Base-by-base conservation (phyloP, 768 basidiomycete species). In the Amanita phalloides region DNA sequence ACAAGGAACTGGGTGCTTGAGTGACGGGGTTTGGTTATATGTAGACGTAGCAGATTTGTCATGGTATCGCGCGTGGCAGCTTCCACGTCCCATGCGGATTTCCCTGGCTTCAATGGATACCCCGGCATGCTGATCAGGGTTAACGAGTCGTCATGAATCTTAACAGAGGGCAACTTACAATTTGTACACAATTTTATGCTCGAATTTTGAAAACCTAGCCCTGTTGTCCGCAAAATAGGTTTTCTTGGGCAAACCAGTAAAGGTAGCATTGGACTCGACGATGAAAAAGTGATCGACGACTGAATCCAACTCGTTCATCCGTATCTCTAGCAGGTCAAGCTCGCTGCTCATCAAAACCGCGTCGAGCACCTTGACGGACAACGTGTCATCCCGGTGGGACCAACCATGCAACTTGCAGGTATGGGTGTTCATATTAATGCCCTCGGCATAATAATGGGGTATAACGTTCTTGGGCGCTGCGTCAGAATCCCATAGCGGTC, bases 341-440 rank as follows among this genome's bases (percentile, higher is more conserved):
- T 84, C 81, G 53, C 72, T 79, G 68, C 74, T 78, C 70, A 83
- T 75, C 49, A 84, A 66, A 39, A 82, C 72, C 3, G 80, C 77
- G 57, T 82, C 81, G 45, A 77, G 59, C 33, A 77, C 68, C 65
- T 73, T 75, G 42, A 78, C 57, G 28, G 66, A 64, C 41, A 58
- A 61, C 28, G 54, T 44, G 14, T 61, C 58, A 10, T 17, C 3
- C 41, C 79, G 68, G 49, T 62, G 49, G n/a, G 63, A 54, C 79
- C 80, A 84, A 20, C 76, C 75, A 54, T 84, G 82, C 10, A 82
- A 61, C 36, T 58, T 51, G 62, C 81, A 82, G 26, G 71, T 65
- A 57, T 73, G 60, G 4, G 55, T 61, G 45, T 74, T 67, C 60
- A 77, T 65, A 25, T 55, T 56, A 62, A 78, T 59, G 11, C 77